phyloP scores from a whole-genome alignment of 2,329 filamentous ascomycete genomes.

The Sclerotinia glacialis region DNA sequence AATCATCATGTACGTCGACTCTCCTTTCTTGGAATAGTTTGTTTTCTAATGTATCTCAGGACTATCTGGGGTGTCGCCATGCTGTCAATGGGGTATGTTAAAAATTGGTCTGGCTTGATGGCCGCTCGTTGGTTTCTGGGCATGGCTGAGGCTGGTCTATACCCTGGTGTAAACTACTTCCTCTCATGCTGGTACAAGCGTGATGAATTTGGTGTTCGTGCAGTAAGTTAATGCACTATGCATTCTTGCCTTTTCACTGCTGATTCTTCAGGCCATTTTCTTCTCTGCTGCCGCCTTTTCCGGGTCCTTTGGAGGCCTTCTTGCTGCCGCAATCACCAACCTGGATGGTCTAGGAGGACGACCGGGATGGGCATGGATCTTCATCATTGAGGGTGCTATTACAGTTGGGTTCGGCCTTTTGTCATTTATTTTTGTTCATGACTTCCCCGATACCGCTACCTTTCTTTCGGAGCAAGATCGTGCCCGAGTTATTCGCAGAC shows the following conservation, averaged over 20 bases:
- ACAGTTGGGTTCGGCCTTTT: slow-evolving; percentile 43
- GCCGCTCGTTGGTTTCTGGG: slow-evolving; percentile 58
- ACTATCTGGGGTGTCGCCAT: slow-evolving; percentile 65
- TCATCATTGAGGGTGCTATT: slow-evolving; percentile 52
- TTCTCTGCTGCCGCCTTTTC: slow-evolving; percentile 53
- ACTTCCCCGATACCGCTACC: slow-evolving; percentile 51
- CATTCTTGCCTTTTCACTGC: slow-evolving; percentile 52
- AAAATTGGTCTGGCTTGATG: slow-evolving; percentile 38
- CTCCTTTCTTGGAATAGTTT: neutral
- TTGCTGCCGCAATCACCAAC: slow-evolving; percentile 46
- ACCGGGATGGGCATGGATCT: slow-evolving; percentile 49
- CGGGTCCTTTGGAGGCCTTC: slow-evolving; percentile 48
- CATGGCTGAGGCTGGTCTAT: slow-evolving; percentile 70
- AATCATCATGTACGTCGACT: slow-evolving; percentile 65
- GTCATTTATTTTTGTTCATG: slow-evolving; percentile 29
- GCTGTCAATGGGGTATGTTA: slow-evolving; percentile 48
- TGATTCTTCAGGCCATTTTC: slow-evolving; percentile 54
- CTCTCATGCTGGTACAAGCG: slow-evolving; percentile 75
- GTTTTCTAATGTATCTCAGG: slow-evolving; percentile 40
- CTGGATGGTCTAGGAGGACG: slow-evolving; percentile 46
- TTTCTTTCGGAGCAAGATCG: slow-evolving; percentile 72
- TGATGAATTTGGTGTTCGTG: slow-evolving; percentile 54
- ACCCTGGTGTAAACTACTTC: slow-evolving; percentile 78
- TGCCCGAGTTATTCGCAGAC: slow-evolving; percentile 64
- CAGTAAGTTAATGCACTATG: slow-evolving; percentile 43